Evolutionary conservation across 129 eudicot genomes (phyloP).

Genomic region (Calendula officinalis): DNA sequence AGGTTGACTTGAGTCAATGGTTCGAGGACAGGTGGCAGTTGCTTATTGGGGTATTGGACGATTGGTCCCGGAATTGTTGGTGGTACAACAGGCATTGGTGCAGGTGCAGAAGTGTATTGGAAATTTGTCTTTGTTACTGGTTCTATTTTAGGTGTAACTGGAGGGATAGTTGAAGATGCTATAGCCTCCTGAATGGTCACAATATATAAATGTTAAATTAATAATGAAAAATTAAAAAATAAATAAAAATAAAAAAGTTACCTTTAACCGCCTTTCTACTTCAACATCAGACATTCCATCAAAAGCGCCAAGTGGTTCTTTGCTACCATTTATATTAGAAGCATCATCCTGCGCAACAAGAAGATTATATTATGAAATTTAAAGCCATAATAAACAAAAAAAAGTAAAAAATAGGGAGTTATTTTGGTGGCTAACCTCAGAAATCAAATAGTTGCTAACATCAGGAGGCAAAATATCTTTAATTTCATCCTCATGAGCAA

Average conservation of each 20-base stretch:
- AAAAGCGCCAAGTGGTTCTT: slow-evolving; percentile 65
- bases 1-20: slow-evolving; percentile 53
- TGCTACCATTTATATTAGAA: slow-evolving; percentile 53
- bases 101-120: slow-evolving; percentile 39
- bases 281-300: slow-evolving; percentile 95
- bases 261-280: slow-evolving; percentile 91
- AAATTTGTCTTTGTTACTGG: slow-evolving; percentile 54
- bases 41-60: slow-evolving; percentile 47
- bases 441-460: slow-evolving; percentile 87
- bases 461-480: slow-evolving; percentile 79
- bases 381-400: background rate
- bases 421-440: slow-evolving; percentile 60
- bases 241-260: slow-evolving; percentile 29
- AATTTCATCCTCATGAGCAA: slow-evolving; percentile 74
- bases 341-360: slow-evolving; percentile 60
- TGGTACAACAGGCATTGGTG: slow-evolving; percentile 44
- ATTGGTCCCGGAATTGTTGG: slow-evolving; percentile 47
- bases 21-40: slow-evolving; percentile 46
- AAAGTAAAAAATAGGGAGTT: background rate
- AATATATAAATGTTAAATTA: slow-evolving; percentile 4
- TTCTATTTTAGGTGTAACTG: slow-evolving; percentile 48
- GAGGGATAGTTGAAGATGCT: slow-evolving; percentile 54
- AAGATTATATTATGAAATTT: slow-evolving; percentile 4
- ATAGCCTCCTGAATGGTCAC: slow-evolving; percentile 63
- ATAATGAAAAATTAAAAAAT: background rate